These are phyloP conservation scores for Craterostigma plantagineum DNA, from an alignment of 257 asterid species.

Conservation along the genomic window DNA sequence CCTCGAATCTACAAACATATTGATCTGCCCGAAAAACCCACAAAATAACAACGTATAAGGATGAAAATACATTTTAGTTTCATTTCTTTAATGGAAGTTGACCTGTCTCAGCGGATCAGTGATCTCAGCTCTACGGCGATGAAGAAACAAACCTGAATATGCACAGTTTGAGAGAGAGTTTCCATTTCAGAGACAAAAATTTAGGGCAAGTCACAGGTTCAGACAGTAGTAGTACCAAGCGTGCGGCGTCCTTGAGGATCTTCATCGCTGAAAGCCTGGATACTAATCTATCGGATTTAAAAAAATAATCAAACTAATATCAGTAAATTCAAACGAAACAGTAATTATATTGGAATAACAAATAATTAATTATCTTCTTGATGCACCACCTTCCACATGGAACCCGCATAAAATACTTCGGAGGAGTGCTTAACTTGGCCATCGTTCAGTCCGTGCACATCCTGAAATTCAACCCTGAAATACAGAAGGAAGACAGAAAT, in stretches of 20 bases:
- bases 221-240: slow-evolving; percentile 39
- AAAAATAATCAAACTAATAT: slow-evolving; percentile 8
- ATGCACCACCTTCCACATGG: slow-evolving; percentile 88
- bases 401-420: slow-evolving; percentile 91
- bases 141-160: slow-evolving; percentile 79
- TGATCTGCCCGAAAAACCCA: slow-evolving; percentile 28
- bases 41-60: too few species aligned
- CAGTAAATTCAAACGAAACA: slow-evolving; percentile 7
- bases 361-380: slow-evolving; percentile 2
- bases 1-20: slow-evolving; percentile 64
- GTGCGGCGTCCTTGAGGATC: slow-evolving; percentile 98
- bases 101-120: slow-evolving; percentile 72
- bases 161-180: slow-evolving; percentile 8
- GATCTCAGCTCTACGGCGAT: slow-evolving; percentile 87
- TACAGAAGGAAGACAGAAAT: slow-evolving; percentile 5
- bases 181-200: not conserved
- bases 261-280: slow-evolving; percentile 95
- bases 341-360: slow-evolving; percentile 3
- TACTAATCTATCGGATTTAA: slow-evolving; percentile 46
- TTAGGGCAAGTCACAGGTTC: not conserved
- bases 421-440: slow-evolving; percentile 94
- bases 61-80: too few species aligned
- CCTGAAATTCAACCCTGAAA: slow-evolving; percentile 83
- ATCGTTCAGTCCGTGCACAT: slow-evolving; percentile 74
- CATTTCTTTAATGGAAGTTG: not conserved